Percentiles rank a stretch among this genome's conserved stretches.
These are phyloP conservation scores for Metschnikowia similis DNA, from an alignment of 805 yeast genomes.

Conservation along the genomic window DNA sequence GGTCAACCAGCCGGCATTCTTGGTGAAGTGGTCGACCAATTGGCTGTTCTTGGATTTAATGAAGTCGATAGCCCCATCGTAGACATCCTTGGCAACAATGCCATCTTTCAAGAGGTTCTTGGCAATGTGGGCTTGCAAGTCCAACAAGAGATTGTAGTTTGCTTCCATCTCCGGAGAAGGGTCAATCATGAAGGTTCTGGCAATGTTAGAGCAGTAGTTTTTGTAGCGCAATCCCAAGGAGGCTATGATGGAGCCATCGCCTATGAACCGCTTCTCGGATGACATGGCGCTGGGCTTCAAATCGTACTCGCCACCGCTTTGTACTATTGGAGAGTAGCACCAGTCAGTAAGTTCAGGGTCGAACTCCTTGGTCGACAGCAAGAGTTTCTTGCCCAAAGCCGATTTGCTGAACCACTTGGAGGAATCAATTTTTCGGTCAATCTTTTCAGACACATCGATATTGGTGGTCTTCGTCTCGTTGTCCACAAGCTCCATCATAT, in stretches of 20 bases:
- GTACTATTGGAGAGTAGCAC: constrained; percentile 89
- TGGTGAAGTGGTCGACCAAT: constrained; percentile 59
- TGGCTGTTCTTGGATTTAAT: constrained; percentile 61
- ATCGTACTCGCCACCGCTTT: constrained; percentile 83
- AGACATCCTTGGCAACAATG: constrained; percentile 59
- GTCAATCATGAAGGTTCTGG: constrained; percentile 84
- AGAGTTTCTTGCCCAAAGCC: constrained; percentile 49
- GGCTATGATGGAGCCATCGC: constrained; percentile 73
- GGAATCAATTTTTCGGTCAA: constrained; percentile 74
- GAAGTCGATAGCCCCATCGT: constrained; percentile 55
- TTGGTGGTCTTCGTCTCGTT: constrained; percentile 78
- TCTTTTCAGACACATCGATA: constrained; percentile 63
- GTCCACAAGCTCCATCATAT: constrained; percentile 82
- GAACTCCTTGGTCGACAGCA: constrained; percentile 51
- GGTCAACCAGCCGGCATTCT: constrained; percentile 81
- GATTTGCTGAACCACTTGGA: constrained; percentile 63
- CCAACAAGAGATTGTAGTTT: constrained; percentile 72
- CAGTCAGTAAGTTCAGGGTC: constrained; percentile 80
- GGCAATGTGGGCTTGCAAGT: constrained; percentile 64
- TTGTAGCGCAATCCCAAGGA: constrained; percentile 84
- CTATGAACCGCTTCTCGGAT: constrained; percentile 55
- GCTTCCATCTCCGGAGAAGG: constrained; percentile 76
- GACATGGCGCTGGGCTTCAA: constrained; percentile 80
- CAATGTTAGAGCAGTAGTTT: constrained; percentile 83
- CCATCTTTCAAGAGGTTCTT: constrained; percentile 59